Base-by-base conservation (phyloP, 164 flowering plant genomes). In the Liquidambar formosana region DNA sequence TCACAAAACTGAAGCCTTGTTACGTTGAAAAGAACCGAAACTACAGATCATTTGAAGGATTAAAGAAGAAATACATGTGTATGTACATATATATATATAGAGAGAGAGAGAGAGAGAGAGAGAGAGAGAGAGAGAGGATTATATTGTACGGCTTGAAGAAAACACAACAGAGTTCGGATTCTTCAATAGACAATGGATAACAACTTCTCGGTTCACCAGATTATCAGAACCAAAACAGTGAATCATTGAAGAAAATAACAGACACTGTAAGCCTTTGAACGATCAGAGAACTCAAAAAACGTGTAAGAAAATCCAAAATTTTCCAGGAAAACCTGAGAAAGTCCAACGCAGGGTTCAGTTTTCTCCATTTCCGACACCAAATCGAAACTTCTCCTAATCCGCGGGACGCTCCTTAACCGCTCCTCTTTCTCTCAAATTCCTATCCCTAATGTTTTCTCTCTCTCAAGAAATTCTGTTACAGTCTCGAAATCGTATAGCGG, bases 371-470 rank as follows among this genome's bases (percentile, higher is more conserved):
- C 64, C 47, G 64, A 61, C 64, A 19, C 25, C 48, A 61, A 41
- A 61, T 43, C 47, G 48, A 61, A 18, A 41, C n/a, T 41, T 21
- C 64, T 59, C 57, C 64, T n/a, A 23, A 65, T 47, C 45, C 48
- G 12, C 45, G 46, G 67, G 73, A 56, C 52, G 47, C 38, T 59
- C 15, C 19, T 69, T 19, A 26, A 68, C 58, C 26, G 47, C 38
- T 12, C 41, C 65, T 23, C 16, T 62, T 11, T 14, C 38, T 9
- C 4, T 59, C 63, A 15, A 13, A 14, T 27, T 27, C 16, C 21
- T 58, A 13, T 38, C 28, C 38, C 45, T 66, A 22, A 26, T 53
- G 8, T 70, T 57, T 45, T 71, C 59, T 27, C 57, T 28, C 48
- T 44, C 52, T 19, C 1, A 3, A 18, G 21, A 59, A 33, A 28